A percentile compares a stretch with the other conserved stretches of the same genome.
phyloP scores from a whole-genome alignment of 306 rosid species.

The Rubus idaeus region DNA sequence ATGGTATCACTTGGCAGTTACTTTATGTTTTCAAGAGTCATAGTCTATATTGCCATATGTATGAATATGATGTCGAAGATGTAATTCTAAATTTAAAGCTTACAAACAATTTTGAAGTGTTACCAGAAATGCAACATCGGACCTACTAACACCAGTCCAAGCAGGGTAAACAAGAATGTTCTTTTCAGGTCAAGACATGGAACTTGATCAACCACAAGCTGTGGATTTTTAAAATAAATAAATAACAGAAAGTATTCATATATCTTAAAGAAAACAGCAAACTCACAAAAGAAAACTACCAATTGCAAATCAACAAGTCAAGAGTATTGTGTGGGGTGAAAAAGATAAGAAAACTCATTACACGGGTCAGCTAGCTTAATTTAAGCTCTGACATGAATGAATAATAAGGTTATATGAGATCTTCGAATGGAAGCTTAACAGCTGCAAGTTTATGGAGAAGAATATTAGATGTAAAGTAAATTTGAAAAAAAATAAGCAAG shows the following conservation, averaged over 20 bases:
- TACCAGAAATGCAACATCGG: constrained; percentile 91
- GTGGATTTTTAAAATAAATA: constrained; percentile 4
- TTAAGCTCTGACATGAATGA: constrained; percentile 16
- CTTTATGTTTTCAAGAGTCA: not conserved
- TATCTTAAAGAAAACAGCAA: constrained; percentile 22
- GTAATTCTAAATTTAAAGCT: not conserved
- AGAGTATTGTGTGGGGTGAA: not conserved
- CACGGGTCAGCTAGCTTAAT: not conserved
- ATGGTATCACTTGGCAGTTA: not conserved
- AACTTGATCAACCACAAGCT: constrained; percentile 76
- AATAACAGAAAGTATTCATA: constrained; percentile 2
- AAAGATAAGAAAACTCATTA: not conserved
- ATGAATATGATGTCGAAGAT: not conserved
- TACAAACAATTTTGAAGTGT: constrained; percentile 24
- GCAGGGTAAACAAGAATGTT: no score
- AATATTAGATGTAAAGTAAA: constrained; percentile 11
- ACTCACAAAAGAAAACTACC: not conserved
- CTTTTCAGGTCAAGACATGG: no score
- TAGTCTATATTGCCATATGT: not conserved
- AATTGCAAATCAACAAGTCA: not conserved
- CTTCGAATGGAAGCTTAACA: constrained; percentile 72
- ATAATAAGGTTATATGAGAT: constrained; percentile 36
- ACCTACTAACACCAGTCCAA: no score
- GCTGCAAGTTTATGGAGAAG: constrained; percentile 49
- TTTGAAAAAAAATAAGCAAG: not conserved